Percentiles rank a stretch among this genome's conserved stretches.
phyloP scores from a whole-genome alignment of 345 rosid genomes.

The Aquilaria yunnanensis region DNA sequence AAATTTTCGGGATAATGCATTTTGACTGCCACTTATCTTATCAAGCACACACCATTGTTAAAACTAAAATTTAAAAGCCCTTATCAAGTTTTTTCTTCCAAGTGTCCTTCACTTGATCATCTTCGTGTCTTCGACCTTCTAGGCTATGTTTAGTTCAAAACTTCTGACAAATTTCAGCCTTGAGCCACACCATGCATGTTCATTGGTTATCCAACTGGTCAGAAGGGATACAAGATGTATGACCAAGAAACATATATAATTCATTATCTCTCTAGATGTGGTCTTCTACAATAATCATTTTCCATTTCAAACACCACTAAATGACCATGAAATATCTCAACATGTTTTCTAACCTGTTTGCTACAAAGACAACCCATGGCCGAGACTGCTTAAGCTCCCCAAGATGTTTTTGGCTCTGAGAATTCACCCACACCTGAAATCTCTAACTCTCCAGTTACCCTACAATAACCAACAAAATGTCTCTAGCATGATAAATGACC shows the following conservation, averaged over 20 bases:
- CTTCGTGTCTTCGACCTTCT: not conserved
- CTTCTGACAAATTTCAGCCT: not conserved
- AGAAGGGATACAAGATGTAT: conserved; percentile 1
- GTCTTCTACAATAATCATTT: not conserved
- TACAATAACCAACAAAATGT: too few relatives aligned
- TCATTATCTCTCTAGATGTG: not conserved
- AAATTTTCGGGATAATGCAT: not conserved
- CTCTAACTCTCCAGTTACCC: too few relatives aligned
- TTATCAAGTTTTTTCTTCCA: not conserved
- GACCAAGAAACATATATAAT: not conserved
- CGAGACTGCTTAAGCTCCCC: too few relatives aligned
- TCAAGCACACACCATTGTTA: not conserved
- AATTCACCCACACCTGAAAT: too few relatives aligned
- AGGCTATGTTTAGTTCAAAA: not conserved
- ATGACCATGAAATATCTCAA: not conserved
- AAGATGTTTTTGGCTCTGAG: too few relatives aligned
- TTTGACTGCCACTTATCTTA: not conserved
- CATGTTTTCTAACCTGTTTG: not conserved
- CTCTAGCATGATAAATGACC: too few relatives aligned
- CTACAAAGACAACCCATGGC: not conserved
- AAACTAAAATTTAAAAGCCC: not conserved
- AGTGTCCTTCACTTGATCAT: not conserved
- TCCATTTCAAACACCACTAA: not conserved
- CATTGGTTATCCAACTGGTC: conserved; percentile 1
- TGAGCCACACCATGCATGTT: not conserved